Conservation (phyloP, 306 rosid genomes). For the Pachyrhizus erosus region DNA sequence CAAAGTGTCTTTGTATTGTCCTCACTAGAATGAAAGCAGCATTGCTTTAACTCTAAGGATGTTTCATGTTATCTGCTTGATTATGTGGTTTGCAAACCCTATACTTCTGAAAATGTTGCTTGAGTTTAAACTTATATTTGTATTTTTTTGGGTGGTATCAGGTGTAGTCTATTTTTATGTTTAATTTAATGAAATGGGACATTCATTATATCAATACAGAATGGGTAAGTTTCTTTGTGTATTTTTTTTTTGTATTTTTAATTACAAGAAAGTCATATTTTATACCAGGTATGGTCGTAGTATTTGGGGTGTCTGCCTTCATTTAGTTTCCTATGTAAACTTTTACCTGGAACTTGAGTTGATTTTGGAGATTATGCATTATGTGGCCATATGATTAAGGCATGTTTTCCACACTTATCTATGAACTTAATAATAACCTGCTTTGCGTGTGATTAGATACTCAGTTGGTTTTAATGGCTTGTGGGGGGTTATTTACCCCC, state of each 20-base stretch:
- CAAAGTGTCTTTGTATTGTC: not conserved
- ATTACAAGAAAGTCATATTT: not conserved
- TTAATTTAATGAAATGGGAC: not conserved
- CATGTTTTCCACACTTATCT: not conserved
- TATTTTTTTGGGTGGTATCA: not conserved
- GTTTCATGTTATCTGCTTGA: constrained; percentile 12
- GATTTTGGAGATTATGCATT: not conserved
- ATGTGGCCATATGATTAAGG: not conserved
- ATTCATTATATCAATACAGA: not conserved
- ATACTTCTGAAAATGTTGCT: not conserved
- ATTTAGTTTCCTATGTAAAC: constrained; percentile 8
- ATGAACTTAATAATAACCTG: not conserved
- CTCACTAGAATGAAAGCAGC: not conserved
- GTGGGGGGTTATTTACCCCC: not conserved
- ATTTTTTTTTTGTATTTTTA: not conserved
- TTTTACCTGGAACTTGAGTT: constrained; percentile 18
- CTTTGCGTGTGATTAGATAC: not conserved
- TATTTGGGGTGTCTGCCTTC: not conserved
- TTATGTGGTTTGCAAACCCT: not conserved
- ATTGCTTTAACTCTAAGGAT: not conserved
- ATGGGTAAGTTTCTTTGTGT: not conserved
- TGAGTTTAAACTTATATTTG: not conserved
- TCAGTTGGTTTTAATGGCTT: constrained; percentile 21
- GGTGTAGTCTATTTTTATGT: not conserved
- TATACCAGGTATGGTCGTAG: not conserved